Evolutionary conservation across 148 eudicot species (phyloP), one percentile per base, ranked within the genome.

Genomic region (Euryodendron excelsum): DNA sequence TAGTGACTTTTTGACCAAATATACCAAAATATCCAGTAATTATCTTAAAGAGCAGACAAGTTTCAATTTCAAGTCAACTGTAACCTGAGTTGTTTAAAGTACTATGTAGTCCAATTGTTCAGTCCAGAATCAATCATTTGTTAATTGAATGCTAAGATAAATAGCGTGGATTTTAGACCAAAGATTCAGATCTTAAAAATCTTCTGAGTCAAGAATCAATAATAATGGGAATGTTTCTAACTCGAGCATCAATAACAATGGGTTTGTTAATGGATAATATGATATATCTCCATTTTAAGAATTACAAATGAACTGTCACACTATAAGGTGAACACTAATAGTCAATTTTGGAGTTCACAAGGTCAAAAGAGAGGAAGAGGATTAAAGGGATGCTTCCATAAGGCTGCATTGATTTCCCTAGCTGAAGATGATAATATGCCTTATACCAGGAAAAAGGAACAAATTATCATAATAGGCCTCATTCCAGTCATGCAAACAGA

Each of bases 1-100:
- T 18, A 17, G 12, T 36, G 7, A 73, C 65, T 14, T 28, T 7
- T 18, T 37, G 33, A 56, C 64, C 62, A 56, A 36, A 23, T 25
- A 23, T 4, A 18, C 41, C 5, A 21, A 12, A 5, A 11, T 52
- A n/a, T n/a, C n/a, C n/a, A n/a, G n/a, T n/a, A n/a, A n/a, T n/a
- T 25, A 73, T 56, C 18, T 47, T 52, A 4, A 52, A 72, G 61
- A 53, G 41, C 59, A 64, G 69, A 64, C 41, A 53, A 72, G 52
- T n/a, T 36, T 37, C 44, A 56, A 14, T n/a, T 31, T n/a, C 53
- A 69, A 33, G 45, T 20, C 50, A 67, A n/a, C 17, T 37, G 71
- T 41, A 68, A 15, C 50, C 25, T 10, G 47, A 37, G 20, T 39
- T n/a, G 20, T 20, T 66, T 25, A 39, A n/a, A 10, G 30, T 39